These are phyloP conservation scores for Verticillium alfalfae DNA, from an alignment of 2,329 filamentous ascomycete species.

Conservation along the genomic window DNA sequence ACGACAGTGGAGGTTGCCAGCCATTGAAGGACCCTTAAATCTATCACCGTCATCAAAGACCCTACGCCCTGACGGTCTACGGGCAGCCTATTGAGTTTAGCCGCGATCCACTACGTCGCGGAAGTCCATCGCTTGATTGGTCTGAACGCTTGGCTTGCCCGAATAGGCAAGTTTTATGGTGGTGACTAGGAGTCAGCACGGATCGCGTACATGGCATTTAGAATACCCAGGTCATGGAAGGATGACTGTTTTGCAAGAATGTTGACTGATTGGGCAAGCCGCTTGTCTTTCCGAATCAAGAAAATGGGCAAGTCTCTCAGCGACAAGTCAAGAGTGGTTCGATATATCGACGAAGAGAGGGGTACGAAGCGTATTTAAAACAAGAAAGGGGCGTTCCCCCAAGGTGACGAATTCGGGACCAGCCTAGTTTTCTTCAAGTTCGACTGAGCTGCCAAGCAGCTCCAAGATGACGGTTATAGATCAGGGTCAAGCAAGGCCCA, in stretches of 20 bases:
- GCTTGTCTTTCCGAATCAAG: background rate
- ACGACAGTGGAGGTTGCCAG: too few relatives aligned
- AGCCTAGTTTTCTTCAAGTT: too few relatives aligned
- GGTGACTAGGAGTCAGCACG: background rate
- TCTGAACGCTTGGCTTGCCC: background rate
- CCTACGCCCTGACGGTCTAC: background rate
- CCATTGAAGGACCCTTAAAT: too few relatives aligned
- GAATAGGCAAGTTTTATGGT: background rate
- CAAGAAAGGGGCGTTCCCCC: too few relatives aligned
- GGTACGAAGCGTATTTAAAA: too few relatives aligned
- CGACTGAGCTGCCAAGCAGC: too few relatives aligned
- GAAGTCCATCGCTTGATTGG: background rate
- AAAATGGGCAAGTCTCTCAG: background rate
- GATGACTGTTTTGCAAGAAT: background rate
- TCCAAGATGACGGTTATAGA: background rate
- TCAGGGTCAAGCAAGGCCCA: constrained; percentile 22
- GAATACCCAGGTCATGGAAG: too few relatives aligned
- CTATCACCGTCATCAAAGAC: background rate
- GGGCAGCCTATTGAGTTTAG: background rate
- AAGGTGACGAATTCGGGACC: too few relatives aligned
- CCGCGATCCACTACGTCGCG: background rate
- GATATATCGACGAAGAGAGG: too few relatives aligned
- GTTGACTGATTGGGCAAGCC: background rate
- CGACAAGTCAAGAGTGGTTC: too few relatives aligned
- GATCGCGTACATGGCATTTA: background rate